Base-by-base conservation (phyloP, 495 filamentous ascomycete genomes). In the Trypethelium eluteriae region DNA sequence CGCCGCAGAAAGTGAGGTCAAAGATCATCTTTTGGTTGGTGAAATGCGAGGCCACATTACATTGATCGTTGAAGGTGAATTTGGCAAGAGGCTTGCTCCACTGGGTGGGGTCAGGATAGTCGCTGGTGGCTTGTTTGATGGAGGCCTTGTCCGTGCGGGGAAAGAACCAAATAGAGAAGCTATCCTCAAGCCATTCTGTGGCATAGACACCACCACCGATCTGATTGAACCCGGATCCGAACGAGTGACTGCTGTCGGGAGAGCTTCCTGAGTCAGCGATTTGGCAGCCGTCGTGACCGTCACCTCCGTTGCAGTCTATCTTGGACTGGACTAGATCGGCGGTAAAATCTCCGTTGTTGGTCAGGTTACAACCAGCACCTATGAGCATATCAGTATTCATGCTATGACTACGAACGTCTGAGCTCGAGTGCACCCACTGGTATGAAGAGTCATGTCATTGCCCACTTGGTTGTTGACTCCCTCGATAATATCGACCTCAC, bases 401-500 rank as follows among this genome's bases (percentile, higher is more conserved):
- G 18, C 53, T 18, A 7, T 59, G 14, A 36, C 11, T 34, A 6
- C 18, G 7, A 59, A 9, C 11, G 32, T 5, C 36, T 18, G 12
- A 53, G 7, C 18, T 18, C 6, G 10, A 10, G n/a, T 59, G 2
- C 32, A 35, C 53, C 36, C 53, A 39, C 39, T 50, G 0, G 90
- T 92, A 76, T 96, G 92, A 39, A 96, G 81, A 4, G 90, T 88
- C 69, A 94, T 85, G 56, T 79, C 75, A 69, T 92, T 88, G 66
- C 82, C 78, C 0, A 79, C 74, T 64, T 88, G 81, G 46, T 80
- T 71, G 76, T 93, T 91, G 67, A 95, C 88, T 47, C 91, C 91
- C 73, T 96, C 92, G 74, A 96, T 87, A 70, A 96, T 92, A 77
- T 96, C 92, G 68, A 96, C 93, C 76, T 97, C 93, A 32, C 93